Evolutionary conservation across 768 basidiomycete genomes (phyloP).

Genomic region (Leccinellum luteum): DNA sequence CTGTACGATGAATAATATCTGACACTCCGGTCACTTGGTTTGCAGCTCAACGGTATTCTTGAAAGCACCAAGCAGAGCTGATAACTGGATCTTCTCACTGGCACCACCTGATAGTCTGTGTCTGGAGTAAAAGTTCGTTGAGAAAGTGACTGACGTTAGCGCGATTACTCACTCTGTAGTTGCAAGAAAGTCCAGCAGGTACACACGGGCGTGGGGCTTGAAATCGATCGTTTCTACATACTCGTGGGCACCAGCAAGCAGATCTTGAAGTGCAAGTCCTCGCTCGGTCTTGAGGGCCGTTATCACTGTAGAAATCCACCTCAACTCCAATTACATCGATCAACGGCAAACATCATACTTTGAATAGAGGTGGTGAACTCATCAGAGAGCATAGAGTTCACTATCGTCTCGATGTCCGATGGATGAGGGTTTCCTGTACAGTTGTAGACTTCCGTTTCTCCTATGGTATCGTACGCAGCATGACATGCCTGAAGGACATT

Average conservation of each 20-base stretch:
- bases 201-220: constrained; percentile 82
- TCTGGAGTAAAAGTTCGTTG: constrained; percentile 40
- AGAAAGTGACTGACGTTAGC: background rate
- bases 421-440: constrained; percentile 98
- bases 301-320: constrained; percentile 61
- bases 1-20: background rate
- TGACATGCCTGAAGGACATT: constrained; percentile 98
- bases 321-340: background rate
- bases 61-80: constrained; percentile 87
- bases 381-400: constrained; percentile 93
- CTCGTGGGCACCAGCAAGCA: constrained; percentile 89
- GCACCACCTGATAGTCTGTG: constrained; percentile 91
- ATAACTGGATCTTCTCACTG: constrained; percentile 91
- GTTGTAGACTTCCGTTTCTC: constrained; percentile 91
- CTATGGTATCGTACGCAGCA: constrained; percentile 87
- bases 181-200: constrained; percentile 90
- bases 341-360: constrained; percentile 43
- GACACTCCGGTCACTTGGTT: constrained; percentile 36
- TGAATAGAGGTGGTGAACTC: constrained; percentile 92
- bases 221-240: constrained; percentile 85
- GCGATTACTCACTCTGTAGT: constrained; percentile 77
- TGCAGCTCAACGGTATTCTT: constrained; percentile 87
- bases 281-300: constrained; percentile 84
- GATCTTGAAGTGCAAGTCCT: constrained; percentile 92
- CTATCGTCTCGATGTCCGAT: constrained; percentile 87